Evolutionary conservation across 257 asterid genomes (phyloP).

Genomic region (Cinchona pubescens): DNA sequence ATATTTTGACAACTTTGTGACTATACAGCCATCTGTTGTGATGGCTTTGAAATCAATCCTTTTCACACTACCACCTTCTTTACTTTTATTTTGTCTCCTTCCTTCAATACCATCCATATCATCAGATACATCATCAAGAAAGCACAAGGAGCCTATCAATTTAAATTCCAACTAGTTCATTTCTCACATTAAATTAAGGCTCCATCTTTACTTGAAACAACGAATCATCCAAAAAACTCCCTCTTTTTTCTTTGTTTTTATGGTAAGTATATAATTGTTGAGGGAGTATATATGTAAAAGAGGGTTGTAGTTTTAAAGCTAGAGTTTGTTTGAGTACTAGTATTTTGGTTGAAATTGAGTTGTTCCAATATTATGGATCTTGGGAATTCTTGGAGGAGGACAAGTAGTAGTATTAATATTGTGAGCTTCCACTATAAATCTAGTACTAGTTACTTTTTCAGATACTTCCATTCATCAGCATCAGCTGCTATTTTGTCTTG

Average conservation of each 20-base stretch:
- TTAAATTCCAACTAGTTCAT: not conserved
- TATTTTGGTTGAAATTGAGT: conserved; percentile 33
- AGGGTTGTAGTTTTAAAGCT: not conserved
- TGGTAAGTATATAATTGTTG: conserved; percentile 15
- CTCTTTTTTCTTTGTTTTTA: conserved; percentile 21
- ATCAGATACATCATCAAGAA: not conserved
- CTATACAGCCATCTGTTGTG: conserved; percentile 1
- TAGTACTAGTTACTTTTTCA: conserved; percentile 27
- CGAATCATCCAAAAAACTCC: conserved; percentile 8
- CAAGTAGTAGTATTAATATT: conserved; percentile 14
- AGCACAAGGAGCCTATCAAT: conserved; percentile 8
- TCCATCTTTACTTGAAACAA: not conserved
- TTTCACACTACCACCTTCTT: not conserved
- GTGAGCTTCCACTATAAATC: conserved; percentile 46
- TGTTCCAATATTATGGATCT: conserved; percentile 39
- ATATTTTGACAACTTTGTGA: not conserved
- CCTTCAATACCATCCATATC: not conserved
- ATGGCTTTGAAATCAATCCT: conserved; percentile 10
- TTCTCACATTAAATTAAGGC: not conserved
- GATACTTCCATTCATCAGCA: conserved; percentile 37
- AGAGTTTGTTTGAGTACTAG: conserved; percentile 19
- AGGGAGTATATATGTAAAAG: conserved; percentile 7
- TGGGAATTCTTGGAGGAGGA: conserved; percentile 21
- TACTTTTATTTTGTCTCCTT: conserved; percentile 9
- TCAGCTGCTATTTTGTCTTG: conserved; percentile 34